Percentiles rank a stretch among this genome's conserved stretches.
Conservation (phyloP, 2,329 filamentous ascomycete species). For the Lizonia empirigonia region DNA sequence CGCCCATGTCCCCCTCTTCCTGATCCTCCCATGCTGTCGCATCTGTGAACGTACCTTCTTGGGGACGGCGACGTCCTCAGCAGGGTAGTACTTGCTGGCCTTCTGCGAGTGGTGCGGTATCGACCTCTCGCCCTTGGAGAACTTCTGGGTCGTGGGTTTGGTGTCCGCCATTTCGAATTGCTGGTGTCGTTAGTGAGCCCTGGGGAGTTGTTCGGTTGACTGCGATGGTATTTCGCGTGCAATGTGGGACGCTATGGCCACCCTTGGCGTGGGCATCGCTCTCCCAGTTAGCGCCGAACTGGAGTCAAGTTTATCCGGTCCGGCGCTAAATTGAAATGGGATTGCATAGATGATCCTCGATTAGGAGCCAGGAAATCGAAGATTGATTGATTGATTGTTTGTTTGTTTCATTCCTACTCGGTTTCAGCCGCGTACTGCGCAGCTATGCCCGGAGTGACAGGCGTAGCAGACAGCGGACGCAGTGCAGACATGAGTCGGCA, state of each 20-base stretch:
- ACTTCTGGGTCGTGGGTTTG: slow-evolving; percentile 76
- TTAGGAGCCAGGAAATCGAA: neutral
- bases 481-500: no score
- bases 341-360: neutral
- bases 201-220: slow-evolving; percentile 15
- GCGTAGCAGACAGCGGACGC: no score
- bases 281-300: no score
- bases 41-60: slow-evolving; percentile 82
- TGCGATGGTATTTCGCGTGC: slow-evolving; percentile 1
- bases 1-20: slow-evolving; percentile 23
- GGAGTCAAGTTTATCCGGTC: slow-evolving; percentile 4
- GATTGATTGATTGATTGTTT: no score
- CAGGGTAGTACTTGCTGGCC: slow-evolving; percentile 99
- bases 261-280: neutral
- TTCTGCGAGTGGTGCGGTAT: slow-evolving; percentile 86
- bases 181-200: slow-evolving; percentile 43
- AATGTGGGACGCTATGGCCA: neutral
- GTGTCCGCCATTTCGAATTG: slow-evolving; percentile 70
- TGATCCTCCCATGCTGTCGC: slow-evolving; percentile 20
- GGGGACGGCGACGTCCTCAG: slow-evolving; percentile 83
- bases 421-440: no score
- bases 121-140: slow-evolving; percentile 93
- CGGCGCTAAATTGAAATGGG: no score
- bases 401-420: no score
- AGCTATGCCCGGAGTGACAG: no score